A percentile compares a stretch with the other conserved stretches of the same genome.
These are phyloP conservation scores for Xerocomellus intermedius DNA, from an alignment of 768 basidiomycete species.

Conservation along the genomic window DNA sequence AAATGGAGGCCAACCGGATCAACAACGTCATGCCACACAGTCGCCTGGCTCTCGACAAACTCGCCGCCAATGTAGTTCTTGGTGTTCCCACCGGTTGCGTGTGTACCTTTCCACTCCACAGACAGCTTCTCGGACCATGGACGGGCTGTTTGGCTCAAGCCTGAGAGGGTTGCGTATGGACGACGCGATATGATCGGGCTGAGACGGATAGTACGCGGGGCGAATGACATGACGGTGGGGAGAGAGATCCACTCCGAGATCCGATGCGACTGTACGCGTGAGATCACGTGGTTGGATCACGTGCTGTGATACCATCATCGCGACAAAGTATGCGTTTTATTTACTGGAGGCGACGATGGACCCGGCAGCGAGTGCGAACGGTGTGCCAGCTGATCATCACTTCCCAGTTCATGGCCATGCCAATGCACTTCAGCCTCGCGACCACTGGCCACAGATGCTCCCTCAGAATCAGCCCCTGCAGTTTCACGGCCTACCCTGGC, in stretches of 20 bases:
- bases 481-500: slow-evolving; percentile 30
- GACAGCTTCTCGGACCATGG: slow-evolving; percentile 69
- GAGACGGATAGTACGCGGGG: slow-evolving; percentile 17
- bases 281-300: slow-evolving; percentile 19
- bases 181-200: slow-evolving; percentile 14
- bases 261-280: not conserved
- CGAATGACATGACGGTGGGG: slow-evolving; percentile 23
- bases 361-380: slow-evolving; percentile 15
- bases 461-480: slow-evolving; percentile 29
- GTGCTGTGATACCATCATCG: slow-evolving; percentile 2
- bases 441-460: slow-evolving; percentile 23
- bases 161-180: slow-evolving; percentile 47
- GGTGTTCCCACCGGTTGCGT: slow-evolving; percentile 78
- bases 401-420: slow-evolving; percentile 12
- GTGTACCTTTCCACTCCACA: slow-evolving; percentile 83
- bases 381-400: slow-evolving; percentile 14
- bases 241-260: not conserved
- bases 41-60: slow-evolving; percentile 78
- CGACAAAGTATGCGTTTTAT: not conserved
- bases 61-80: slow-evolving; percentile 92
- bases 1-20: slow-evolving; percentile 69
- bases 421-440: slow-evolving; percentile 15
- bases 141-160: slow-evolving; percentile 54
- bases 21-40: slow-evolving; percentile 80
- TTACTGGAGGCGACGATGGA: slow-evolving; percentile 17